Percentiles rank a stretch among this genome's conserved stretches.
Conservation (phyloP, 2,329 filamentous ascomycete species). For the Neobulgaria alba region DNA sequence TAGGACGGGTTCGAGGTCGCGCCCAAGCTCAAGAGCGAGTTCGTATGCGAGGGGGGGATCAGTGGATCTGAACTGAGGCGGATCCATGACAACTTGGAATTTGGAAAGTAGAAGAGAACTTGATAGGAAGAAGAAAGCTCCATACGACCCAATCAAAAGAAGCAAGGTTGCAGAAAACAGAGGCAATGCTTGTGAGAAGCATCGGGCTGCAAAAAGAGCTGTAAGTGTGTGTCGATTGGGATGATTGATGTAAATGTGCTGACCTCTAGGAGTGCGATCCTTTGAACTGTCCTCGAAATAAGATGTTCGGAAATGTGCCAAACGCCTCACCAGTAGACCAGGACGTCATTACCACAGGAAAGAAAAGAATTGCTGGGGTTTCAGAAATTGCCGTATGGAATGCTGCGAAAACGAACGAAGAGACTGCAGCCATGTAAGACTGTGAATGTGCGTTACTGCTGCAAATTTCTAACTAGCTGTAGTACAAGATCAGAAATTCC, state of each 20-base stretch:
- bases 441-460: too few species aligned
- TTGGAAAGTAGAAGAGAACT: conserved; percentile 14
- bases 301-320: conserved; percentile 7
- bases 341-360: too few species aligned
- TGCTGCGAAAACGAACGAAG: too few species aligned
- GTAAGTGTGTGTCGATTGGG: conserved; percentile 6
- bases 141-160: conserved; percentile 16
- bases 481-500: too few species aligned
- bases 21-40: conserved; percentile 5
- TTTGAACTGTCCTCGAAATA: conserved; percentile 11
- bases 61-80: conserved; percentile 6
- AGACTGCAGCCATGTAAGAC: too few species aligned
- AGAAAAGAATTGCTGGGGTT: too few species aligned
- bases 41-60: conserved; percentile 4
- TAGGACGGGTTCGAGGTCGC: conserved; percentile 4
- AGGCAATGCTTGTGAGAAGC: conserved; percentile 17
- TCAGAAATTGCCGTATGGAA: too few species aligned
- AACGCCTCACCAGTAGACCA: conserved; percentile 2
- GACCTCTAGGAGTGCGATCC: conserved; percentile 11
- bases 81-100: conserved; percentile 14
- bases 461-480: too few species aligned
- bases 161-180: conserved; percentile 16
- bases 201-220: conserved; percentile 12
- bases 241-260: neutral
- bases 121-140: conserved; percentile 13